Evolutionary conservation across 495 filamentous ascomycete genomes (phyloP).

Genomic region (Penicillium silybi): DNA sequence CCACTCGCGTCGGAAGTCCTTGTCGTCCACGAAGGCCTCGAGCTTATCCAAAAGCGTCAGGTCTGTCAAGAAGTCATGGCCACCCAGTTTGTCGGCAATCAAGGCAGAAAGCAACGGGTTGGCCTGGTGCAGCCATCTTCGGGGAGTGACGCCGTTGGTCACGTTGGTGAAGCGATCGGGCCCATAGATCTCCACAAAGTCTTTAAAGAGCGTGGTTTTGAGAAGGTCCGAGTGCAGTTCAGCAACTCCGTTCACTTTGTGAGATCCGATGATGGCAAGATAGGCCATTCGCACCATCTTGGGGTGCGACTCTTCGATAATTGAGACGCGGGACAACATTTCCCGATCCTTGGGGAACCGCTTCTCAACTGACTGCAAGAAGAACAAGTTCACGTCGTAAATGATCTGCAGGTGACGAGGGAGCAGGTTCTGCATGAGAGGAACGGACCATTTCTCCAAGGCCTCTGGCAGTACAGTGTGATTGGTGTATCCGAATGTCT

Average conservation of each 20-base stretch:
- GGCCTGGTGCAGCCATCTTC: conserved; percentile 95
- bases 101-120: conserved; percentile 90
- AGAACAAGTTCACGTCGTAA: conserved; percentile 95
- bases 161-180: conserved; percentile 98
- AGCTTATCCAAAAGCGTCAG: conserved; percentile 79
- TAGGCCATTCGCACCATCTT: conserved; percentile 98
- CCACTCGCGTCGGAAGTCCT: conserved; percentile 87
- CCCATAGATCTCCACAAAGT: conserved; percentile 91
- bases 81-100: conserved; percentile 83
- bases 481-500: conserved; percentile 93
- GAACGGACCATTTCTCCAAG: conserved; percentile 97
- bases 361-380: conserved; percentile 85
- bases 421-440: conserved; percentile 84
- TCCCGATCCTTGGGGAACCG: conserved; percentile 87
- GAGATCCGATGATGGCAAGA: conserved; percentile 91
- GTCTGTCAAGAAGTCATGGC: conserved; percentile 81
- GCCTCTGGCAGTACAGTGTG: conserved; percentile 97
- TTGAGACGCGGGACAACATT: conserved; percentile 77
- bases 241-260: conserved; percentile 98
- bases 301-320: conserved; percentile 96
- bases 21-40: conserved; percentile 75
- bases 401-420: conserved; percentile 96
- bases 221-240: conserved; percentile 96
- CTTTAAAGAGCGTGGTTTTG: conserved; percentile 98
- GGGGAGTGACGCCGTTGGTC: conserved; percentile 94